These are phyloP conservation scores for Trifolium fragiferum DNA, from an alignment of 306 rosid genomes.

Conservation along the genomic window DNA sequence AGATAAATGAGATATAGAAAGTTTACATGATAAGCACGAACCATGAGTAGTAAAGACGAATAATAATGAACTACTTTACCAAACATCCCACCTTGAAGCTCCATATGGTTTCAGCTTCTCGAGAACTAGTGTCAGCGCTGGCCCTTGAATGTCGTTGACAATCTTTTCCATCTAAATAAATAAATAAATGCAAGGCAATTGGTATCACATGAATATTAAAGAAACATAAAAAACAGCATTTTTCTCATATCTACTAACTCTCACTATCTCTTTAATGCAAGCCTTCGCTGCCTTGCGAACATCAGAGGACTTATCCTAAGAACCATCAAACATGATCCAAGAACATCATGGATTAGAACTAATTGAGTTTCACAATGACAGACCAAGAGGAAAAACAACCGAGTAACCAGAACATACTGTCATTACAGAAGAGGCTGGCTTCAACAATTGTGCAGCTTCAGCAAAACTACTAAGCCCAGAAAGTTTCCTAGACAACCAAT, in stretches of 20 bases:
- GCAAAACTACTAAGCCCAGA: slow-evolving; percentile 72
- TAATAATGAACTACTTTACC: neutral
- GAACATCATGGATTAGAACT: neutral
- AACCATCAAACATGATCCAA: slow-evolving; percentile 36
- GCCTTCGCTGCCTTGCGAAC: slow-evolving; percentile 98
- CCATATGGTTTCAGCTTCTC: slow-evolving; percentile 77
- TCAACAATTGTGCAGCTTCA: slow-evolving; percentile 87
- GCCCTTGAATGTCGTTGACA: slow-evolving; percentile 80
- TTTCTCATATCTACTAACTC: slow-evolving; percentile 70
- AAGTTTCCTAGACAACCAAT: slow-evolving; percentile 90
- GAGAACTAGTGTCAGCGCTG: slow-evolving; percentile 72
- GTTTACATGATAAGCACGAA: no score
- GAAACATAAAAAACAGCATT: slow-evolving; percentile 11
- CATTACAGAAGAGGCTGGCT: slow-evolving; percentile 90
- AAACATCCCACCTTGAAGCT: slow-evolving; percentile 64
- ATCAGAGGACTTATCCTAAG: slow-evolving; percentile 94
- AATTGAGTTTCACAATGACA: slow-evolving; percentile 5
- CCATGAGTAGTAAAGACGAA: no score
- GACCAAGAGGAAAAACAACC: neutral
- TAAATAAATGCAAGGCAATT: slow-evolving; percentile 29
- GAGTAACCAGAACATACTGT: slow-evolving; percentile 55
- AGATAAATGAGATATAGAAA: no score
- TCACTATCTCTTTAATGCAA: slow-evolving; percentile 82
- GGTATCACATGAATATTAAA: slow-evolving; percentile 27
- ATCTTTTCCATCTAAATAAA: slow-evolving; percentile 73